Base-by-base conservation (phyloP, 495 filamentous ascomycete species). In the Massariosphaeria phaeospora region DNA sequence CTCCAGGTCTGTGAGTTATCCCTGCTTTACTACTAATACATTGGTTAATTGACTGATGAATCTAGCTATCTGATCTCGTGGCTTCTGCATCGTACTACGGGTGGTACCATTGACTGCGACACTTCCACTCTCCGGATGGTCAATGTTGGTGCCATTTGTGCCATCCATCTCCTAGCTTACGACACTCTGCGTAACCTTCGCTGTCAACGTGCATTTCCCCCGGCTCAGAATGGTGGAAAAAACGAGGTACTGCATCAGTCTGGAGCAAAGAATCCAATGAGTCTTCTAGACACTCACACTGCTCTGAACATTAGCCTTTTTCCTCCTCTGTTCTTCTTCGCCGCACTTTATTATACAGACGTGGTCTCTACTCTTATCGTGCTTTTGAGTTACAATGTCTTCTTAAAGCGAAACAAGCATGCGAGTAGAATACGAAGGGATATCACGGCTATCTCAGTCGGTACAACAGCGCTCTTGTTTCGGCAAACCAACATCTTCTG, bases 401-500 rank as follows among this genome's bases (percentile, higher is more conserved):
- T 65, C 40, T 36, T 67, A 15, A 49, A 53, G 25, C 21, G 40
- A 41, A n/a, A 15, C n/a, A 36, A 25, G 20, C 12, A 17, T 4
- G 15, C 17, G 10, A 23, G 12, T 18, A 7, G 17, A 17, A 13
- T 53, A 9, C 20, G 31, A 35, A 6, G 48, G 7, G 21, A 15
- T 1, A 13, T 63, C 8, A 17, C 13, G 9, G 17, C 13, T 17
- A n/a, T 80, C 8, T 49, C 79, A 0, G 45, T 75, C 20, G 85
- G 85, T 0, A 56, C 86, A 11, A 52, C 75, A 2, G 78, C 87
- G 26, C 72, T 98, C 30, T 71, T 78, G 15, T 90, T 91, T 72
- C 73, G 93, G 26, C 93, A 98, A 70, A 98, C 93, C 10, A 98
- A 98, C 64, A 85, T 97, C 54, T 90, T 97, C 67, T 98, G 93